Evolutionary conservation across 805 yeast genomes (phyloP), one percentile per base, ranked within the genome.

Genomic region (Teunomyces lycoperdinae): DNA sequence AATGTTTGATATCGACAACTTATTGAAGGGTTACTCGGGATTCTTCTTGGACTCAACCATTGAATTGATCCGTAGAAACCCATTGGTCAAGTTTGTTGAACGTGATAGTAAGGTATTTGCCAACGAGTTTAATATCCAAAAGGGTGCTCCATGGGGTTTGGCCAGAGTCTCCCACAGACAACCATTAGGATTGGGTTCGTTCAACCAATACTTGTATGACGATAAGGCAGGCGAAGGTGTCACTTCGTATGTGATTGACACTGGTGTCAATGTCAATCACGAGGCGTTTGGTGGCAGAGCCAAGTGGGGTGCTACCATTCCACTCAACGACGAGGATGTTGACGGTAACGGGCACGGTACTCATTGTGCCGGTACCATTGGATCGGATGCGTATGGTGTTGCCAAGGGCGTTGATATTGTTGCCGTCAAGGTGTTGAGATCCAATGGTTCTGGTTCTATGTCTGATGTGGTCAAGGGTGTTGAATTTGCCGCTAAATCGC

Each of bases 291-390:
- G 73, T 9, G 91, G 91, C 20, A 82, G 97, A 71, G 96, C 96
- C 40, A 64, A 64, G 34, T 88, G 95, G 95, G 96, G 96, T 57
- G 77, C 83, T 44, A 88, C 95, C 49, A 76, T 88, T 55, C 96
- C 95, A 56, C 58, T 67, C 45, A 85, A 84, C 58, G 89, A 83
- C 57, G 77, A 77, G 46, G 89, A 84, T 56, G 60, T 75, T 39
- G 96, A 91, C 65, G 94, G 89, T 45, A 87, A 88, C 60, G 97
- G 97, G 44, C 97, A 90, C 69, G 97, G 97, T 61, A 89, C 96
- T 41, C 97, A 90, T 63, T 89, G 95, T 73, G 96, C 97, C n/a
- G 97, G 96, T 70, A 89, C 95, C 31, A 88, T 91, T 59, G 96
- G 85, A 44, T 86, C 94, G 17, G 74, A 75, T 51, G 73, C 80